These are phyloP conservation scores for Cochlearia excelsa DNA, from an alignment of 345 rosid species.

Conservation along the genomic window DNA sequence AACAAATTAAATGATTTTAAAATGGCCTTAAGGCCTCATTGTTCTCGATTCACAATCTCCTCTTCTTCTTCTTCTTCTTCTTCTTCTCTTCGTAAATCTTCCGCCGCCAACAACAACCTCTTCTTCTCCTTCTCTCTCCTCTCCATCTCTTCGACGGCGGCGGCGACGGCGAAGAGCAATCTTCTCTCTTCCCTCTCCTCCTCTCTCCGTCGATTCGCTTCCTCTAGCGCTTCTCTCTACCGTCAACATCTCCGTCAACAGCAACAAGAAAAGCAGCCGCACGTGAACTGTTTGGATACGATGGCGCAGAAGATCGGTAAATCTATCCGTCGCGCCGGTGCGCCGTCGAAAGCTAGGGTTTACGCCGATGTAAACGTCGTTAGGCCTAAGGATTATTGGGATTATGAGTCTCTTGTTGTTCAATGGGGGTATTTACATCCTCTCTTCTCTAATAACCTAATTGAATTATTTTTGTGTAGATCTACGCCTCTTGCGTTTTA, in stretches of 20 bases:
- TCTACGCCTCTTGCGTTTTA: not conserved
- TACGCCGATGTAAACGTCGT: slow-evolving; percentile 76
- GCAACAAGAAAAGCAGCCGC: not conserved
- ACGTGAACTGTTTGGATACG: slow-evolving; percentile 20
- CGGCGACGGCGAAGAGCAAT: slow-evolving; percentile 22
- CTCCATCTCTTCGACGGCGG: slow-evolving; percentile 9
- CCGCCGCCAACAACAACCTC: slow-evolving; percentile 30
- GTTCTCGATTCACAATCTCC: slow-evolving; percentile 41
- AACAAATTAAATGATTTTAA: not conserved
- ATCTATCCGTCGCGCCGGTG: slow-evolving; percentile 89
- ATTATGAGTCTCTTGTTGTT: slow-evolving; percentile 69
- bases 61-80: too few relatives aligned
- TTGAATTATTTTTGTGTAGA: slow-evolving; percentile 1
- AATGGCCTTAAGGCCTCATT: slow-evolving; percentile 56
- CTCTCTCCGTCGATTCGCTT: slow-evolving; percentile 31
- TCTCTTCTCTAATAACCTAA: not conserved
- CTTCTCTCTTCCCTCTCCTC: not conserved
- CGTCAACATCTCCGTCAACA: slow-evolving; percentile 31
- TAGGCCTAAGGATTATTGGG: slow-evolving; percentile 82
- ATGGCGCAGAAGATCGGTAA: slow-evolving; percentile 98
- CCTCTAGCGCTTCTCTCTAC: slow-evolving; percentile 39
- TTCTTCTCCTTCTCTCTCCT: slow-evolving; percentile 9
- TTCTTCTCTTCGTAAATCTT: slow-evolving; percentile 35
- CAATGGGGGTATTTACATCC: slow-evolving; percentile 70
- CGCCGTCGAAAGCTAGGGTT: slow-evolving; percentile 96